A percentile compares a stretch with the other conserved stretches of the same genome.
These are phyloP conservation scores for Entomortierella parvispora DNA, from an alignment of 192 early-diverging fungal species.

Conservation along the genomic window DNA sequence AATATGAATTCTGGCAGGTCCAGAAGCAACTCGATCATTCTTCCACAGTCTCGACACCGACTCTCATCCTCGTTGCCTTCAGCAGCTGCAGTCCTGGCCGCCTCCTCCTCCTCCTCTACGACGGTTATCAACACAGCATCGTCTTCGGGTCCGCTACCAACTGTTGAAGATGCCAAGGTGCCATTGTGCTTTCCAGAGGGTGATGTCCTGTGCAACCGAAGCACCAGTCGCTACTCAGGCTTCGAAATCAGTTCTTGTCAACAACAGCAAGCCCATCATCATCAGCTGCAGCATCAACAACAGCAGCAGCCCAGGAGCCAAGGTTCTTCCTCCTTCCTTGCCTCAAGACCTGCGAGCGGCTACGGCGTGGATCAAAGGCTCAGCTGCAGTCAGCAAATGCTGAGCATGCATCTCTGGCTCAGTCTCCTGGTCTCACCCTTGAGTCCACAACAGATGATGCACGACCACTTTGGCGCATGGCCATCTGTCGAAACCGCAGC, in stretches of 20 bases:
- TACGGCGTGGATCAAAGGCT: neutral
- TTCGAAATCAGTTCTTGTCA: too few species aligned
- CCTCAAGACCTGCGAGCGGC: constrained; percentile 24
- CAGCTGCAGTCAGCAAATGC: constrained; percentile 40
- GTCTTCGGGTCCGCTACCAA: too few species aligned
- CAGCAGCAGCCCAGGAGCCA: neutral
- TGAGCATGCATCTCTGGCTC: constrained; percentile 51
- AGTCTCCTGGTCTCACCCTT: constrained; percentile 43
- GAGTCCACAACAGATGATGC: constrained; percentile 39
- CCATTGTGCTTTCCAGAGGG: too few species aligned
- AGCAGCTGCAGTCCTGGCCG: neutral
- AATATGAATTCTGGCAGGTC: too few species aligned
- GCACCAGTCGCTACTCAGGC: too few species aligned
- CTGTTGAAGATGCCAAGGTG: too few species aligned
- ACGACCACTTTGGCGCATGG: constrained; percentile 23
- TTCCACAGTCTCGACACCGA: too few species aligned
- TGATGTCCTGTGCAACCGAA: too few species aligned
- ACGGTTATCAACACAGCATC: too few species aligned
- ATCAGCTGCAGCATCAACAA: neutral
- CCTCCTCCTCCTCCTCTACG: neutral
- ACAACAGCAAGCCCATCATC: neutral
- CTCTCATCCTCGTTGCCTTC: too few species aligned
- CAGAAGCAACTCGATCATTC: too few species aligned
- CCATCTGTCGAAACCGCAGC: too few species aligned
- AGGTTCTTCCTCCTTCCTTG: neutral